Evolutionary conservation across 768 basidiomycete genomes (phyloP).

Genomic region (Podaxis sp.): DNA sequence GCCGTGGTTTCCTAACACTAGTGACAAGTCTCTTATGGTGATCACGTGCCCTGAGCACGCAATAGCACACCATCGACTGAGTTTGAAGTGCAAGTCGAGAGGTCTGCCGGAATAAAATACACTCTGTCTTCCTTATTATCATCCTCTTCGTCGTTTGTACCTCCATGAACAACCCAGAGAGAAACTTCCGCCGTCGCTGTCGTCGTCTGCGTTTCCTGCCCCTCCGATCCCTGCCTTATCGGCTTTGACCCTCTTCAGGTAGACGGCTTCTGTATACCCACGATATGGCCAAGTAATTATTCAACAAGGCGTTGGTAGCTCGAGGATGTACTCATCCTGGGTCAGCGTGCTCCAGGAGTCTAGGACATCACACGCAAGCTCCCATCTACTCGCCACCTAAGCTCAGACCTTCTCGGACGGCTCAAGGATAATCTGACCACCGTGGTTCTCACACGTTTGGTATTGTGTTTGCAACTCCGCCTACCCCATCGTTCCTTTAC

Average conservation of each 20-base stretch:
- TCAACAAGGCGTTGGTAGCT: neutral
- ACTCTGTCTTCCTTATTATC: slow-evolving; percentile 9
- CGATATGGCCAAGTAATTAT: neutral
- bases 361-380: too few species aligned
- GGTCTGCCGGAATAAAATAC: slow-evolving; percentile 14
- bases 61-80: slow-evolving; percentile 43
- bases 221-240: neutral
- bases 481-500: neutral
- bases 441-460: neutral
- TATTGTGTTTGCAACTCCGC: slow-evolving; percentile 4
- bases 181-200: neutral
- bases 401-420: neutral
- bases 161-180: slow-evolving; percentile 4
- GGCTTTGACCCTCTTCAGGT: neutral
- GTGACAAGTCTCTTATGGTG: too few species aligned
- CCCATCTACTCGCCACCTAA: neutral
- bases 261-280: neutral
- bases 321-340: neutral
- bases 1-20: neutral
- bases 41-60: slow-evolving; percentile 21
- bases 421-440: neutral
- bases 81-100: slow-evolving; percentile 31
- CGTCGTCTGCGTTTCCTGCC: neutral
- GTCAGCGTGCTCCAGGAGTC: too few species aligned
- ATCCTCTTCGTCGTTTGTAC: slow-evolving; percentile 4